Percentiles rank a stretch among this genome's conserved stretches.
These are phyloP conservation scores for Phytophthora boehmeriae DNA, from an alignment of 352 stramenopile species.

Conservation along the genomic window DNA sequence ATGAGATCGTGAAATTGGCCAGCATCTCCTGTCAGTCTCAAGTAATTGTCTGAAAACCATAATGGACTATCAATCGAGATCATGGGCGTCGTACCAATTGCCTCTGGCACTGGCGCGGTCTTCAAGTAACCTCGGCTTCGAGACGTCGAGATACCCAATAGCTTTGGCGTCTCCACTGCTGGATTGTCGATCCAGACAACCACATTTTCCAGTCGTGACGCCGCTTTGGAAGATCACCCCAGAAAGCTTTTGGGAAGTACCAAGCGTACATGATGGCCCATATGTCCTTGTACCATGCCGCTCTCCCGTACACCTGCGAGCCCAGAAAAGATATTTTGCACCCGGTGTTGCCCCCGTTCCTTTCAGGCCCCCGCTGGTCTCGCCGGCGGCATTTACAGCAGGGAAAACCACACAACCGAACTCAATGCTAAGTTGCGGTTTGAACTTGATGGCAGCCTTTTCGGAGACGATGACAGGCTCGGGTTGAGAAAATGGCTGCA, in stretches of 20 bases:
- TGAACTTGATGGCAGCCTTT: conserved; percentile 17
- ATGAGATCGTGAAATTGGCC: conserved; percentile 7
- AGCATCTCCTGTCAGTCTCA: conserved; percentile 1
- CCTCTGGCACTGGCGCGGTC: neutral
- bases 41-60: neutral
- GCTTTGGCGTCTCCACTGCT: neutral
- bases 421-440: conserved; percentile 12
- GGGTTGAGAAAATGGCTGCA: conserved; percentile 9
- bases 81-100: neutral
- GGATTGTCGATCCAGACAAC: conserved; percentile 22
- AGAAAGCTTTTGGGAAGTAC: conserved; percentile 27
- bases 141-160: conserved; percentile 14
- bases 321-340: conserved; percentile 11
- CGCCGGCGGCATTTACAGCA: conserved; percentile 12
- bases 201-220: conserved; percentile 22
- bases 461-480: conserved; percentile 5
- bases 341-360: neutral
- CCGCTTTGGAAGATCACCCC: neutral
- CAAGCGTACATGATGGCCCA: conserved; percentile 24
- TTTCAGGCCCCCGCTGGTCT: conserved; percentile 13
- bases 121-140: no score
- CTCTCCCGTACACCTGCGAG: conserved; percentile 21
- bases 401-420: conserved; percentile 10
- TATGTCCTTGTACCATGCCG: conserved; percentile 15
- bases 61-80: neutral